phyloP scores from a whole-genome alignment of 2,329 filamentous ascomycete species.

The Fusarium oxysporum region DNA sequence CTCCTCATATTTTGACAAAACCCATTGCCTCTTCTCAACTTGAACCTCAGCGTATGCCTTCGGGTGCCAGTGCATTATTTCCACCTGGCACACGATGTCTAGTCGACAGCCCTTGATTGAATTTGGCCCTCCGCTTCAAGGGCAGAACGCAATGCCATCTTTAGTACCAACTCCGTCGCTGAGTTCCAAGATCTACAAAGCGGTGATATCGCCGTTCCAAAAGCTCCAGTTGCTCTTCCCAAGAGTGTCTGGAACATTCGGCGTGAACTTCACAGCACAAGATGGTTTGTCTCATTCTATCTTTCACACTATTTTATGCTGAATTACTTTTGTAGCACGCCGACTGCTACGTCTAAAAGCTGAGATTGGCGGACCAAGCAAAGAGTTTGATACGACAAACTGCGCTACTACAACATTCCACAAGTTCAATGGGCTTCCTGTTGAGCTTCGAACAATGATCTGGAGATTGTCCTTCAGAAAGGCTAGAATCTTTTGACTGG shows the following conservation, averaged over 20 bases:
- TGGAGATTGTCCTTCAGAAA: not conserved
- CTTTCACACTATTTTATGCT: not conserved
- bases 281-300: not conserved
- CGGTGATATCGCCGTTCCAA: not conserved
- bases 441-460: not conserved
- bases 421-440: not conserved
- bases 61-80: too few species aligned
- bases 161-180: not conserved
- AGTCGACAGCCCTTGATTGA: not conserved
- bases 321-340: not conserved
- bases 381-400: not conserved
- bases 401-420: not conserved
- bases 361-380: not conserved
- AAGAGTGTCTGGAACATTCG: not conserved
- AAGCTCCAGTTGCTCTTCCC: not conserved
- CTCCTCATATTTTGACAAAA: not conserved
- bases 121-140: not conserved
- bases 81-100: not conserved
- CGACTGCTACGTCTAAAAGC: not conserved
- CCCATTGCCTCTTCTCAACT: not conserved
- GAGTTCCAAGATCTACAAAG: not conserved
- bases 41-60: not conserved
- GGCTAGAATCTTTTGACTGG: not conserved
- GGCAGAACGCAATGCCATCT: not conserved
- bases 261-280: not conserved